These are phyloP conservation scores for Castanopsis chinensis DNA, from an alignment of 306 rosid genomes.

Conservation along the genomic window DNA sequence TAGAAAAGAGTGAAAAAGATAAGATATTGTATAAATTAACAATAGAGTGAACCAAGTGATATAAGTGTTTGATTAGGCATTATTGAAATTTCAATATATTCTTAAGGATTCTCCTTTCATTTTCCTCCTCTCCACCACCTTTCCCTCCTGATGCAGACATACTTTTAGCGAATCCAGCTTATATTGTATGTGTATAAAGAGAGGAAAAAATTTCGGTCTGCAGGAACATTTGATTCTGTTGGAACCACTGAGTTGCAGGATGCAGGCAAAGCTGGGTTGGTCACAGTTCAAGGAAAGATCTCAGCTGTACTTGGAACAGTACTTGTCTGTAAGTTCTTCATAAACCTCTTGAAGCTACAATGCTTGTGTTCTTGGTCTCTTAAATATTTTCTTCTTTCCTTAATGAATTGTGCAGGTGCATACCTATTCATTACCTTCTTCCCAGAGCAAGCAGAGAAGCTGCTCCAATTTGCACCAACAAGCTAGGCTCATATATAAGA, in stretches of 20 bases:
- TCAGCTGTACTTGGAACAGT: slow-evolving; percentile 88
- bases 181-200: neutral
- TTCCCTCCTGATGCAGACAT: neutral
- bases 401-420: slow-evolving; percentile 61
- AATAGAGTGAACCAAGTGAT: too few relatives aligned
- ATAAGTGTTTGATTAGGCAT: too few relatives aligned
- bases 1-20: too few relatives aligned
- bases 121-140: too few relatives aligned
- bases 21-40: too few relatives aligned
- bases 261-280: slow-evolving; percentile 95
- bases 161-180: neutral
- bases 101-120: too few relatives aligned
- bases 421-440: slow-evolving; percentile 80
- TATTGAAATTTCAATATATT: too few relatives aligned
- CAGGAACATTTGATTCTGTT: slow-evolving; percentile 78
- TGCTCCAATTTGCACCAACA: slow-evolving; percentile 54
- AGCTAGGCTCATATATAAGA: slow-evolving; percentile 31
- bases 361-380: slow-evolving; percentile 2
- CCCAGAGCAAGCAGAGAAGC: slow-evolving; percentile 96
- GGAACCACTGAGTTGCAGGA: slow-evolving; percentile 78
- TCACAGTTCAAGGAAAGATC: slow-evolving; percentile 82
- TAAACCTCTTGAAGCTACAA: neutral
- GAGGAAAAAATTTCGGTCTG: slow-evolving; percentile 12
- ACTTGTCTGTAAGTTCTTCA: slow-evolving; percentile 68
- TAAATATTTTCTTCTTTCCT: slow-evolving; percentile 14